Base-by-base conservation (phyloP, 2,329 filamentous ascomycete species). In the Paraphaeosphaeria sporulosa region DNA sequence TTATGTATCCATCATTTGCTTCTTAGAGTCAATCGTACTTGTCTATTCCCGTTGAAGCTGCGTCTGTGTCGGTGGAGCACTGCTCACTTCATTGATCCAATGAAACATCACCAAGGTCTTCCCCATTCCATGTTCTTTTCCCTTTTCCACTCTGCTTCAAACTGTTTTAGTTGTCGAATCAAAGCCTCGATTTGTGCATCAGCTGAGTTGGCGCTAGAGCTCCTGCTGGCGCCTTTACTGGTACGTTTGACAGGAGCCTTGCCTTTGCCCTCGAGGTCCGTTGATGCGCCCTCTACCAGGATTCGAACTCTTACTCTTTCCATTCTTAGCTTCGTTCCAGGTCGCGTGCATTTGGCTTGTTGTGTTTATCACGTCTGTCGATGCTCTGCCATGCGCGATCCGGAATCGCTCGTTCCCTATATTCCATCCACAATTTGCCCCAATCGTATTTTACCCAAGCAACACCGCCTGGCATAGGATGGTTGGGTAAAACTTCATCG, bases 351-450 rank as follows among this genome's bases (percentile, higher is more conserved):
- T n/a, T n/a, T 25, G 15, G 6, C 30, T 54, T 44, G 15, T 43
- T 10, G 42, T 44, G 44, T 8, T 46, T 6, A n/a, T 54, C 38
- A 54, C n/a, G 42, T 54, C 51, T 32, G 30, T 54, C 9, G 15
- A 9, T 10, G 42, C 36, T 54, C 51, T 54, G 19, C n/a, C 17
- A 19, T 54, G 3, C 17, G 51, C 38, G 21, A 54, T 13, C 17
- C 23, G 10, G 42, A 54, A 54, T 13, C 51, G 51, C 25, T 54
- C 38, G 17, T 54, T n/a, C 23, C 51, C 44, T 54, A 25, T 54
- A 54, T 44, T 54, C 51, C 23, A 21, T 54, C 51, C 51, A 54
- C 23, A 44, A 36, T 5, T 19, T 32, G 15, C 27, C 42, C 51
- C 44, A 30, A 25, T 32, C n/a, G 23, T 54, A 38, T 3, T 19